These are phyloP conservation scores for Xylariaceae sp. DNA, from an alignment of 2,329 filamentous ascomycete species.

Conservation along the genomic window DNA sequence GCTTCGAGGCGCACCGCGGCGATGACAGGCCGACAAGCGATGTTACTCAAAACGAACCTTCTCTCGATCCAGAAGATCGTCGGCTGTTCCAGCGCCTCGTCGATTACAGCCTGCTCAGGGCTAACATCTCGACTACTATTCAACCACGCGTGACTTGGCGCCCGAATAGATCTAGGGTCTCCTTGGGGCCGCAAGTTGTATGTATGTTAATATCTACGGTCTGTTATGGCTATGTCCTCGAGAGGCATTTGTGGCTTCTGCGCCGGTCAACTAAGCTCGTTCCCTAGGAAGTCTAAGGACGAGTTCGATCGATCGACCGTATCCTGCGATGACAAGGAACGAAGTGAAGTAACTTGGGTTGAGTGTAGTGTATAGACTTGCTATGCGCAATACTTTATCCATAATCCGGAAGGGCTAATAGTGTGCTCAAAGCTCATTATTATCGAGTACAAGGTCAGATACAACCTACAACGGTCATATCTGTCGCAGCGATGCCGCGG, in stretches of 20 bases:
- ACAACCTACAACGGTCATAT: neutral
- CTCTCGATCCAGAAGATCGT: conserved; percentile 47
- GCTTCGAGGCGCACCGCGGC: conserved; percentile 40
- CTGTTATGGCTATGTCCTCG: neutral
- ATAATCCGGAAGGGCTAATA: neutral
- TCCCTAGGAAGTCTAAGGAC: neutral
- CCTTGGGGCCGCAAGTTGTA: conserved; percentile 41
- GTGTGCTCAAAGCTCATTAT: neutral
- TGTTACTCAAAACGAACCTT: conserved; percentile 12
- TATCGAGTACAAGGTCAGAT: neutral
- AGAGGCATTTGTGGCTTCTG: neutral
- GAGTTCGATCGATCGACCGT: neutral
- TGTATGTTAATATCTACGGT: conserved; percentile 7
- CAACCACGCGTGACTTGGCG: conserved; percentile 52
- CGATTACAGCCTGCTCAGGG: conserved; percentile 52
- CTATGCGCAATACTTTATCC: conserved; percentile 4
- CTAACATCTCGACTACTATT: conserved; percentile 53
- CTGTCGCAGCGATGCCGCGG: conserved; percentile 41
- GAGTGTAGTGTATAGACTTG: neutral
- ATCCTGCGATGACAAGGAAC: neutral
- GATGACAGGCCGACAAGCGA: conserved; percentile 28
- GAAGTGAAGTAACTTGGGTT: neutral
- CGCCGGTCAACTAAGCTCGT: neutral
- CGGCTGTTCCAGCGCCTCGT: conserved; percentile 52
- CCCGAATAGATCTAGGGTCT: conserved; percentile 50